Evolutionary conservation across 768 basidiomycete genomes (phyloP), one percentile per base, ranked within the genome.

Genomic region (Boletus subcaerulescens): DNA sequence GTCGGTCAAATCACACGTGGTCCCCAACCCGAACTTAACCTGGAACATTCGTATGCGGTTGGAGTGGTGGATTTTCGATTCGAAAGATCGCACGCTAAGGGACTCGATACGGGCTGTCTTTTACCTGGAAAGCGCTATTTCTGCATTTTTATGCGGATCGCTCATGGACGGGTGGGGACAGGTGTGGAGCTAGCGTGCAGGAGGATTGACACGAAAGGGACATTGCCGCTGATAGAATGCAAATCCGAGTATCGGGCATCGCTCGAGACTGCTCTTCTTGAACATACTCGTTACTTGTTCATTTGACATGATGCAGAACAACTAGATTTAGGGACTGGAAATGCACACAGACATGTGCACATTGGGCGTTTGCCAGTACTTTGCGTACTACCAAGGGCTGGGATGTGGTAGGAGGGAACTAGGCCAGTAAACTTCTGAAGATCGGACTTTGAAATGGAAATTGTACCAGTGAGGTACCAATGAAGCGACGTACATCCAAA

Each of bases 61-160:
- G 57, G 58, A 2, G 47, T 59, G 7, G 46, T 59, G 8, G 56
- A 58, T n/a, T 58, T 58, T 18, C 24, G 38, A 11, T 40, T 59
- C 24, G 40, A 35, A 4, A 10, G 7, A 10, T 43, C 42, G 17
- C 1, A 0, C 0, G 2, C 3, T 12, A 6, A 13, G 3, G 26
- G n/a, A 15, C 20, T 5, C 18, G 45, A 41, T n/a, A 18, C 18
- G 31, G 56, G 58, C 6, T 20, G 17, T 36, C 15, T 59, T 29
- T 38, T 29, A 20, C 50, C 46, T 0, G 43, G 9, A 1, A 53
- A 45, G 47, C 12, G 13, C 5, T 47, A 59, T 26, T 59, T 53
- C 38, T 38, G 50, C 15, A 59, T 53, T 13, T 45, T 59, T 3
- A 45, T 53, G 50, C 57, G 36, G 22, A 33, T 58, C 31, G 5